A percentile compares a stretch with the other conserved stretches of the same genome.
Evolutionary conservation across 1,284 basidiomycete species (phyloP).

Genomic region (Microstroma glucosiphilum): DNA sequence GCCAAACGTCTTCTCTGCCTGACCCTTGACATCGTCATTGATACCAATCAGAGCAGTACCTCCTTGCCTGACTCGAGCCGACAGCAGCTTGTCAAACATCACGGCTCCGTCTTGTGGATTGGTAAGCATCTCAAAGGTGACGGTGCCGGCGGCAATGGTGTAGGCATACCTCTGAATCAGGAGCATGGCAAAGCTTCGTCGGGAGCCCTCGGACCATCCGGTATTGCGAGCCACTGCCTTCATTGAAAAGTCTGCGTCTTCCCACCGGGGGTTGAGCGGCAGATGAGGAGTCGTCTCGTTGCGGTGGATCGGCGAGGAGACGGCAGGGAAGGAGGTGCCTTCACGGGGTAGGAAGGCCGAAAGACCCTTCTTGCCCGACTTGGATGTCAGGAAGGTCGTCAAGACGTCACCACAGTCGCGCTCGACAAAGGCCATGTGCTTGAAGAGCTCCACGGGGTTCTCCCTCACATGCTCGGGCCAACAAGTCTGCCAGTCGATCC

Average conservation of each 20-base stretch:
- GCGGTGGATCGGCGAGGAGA: not conserved
- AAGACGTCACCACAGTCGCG: constrained; percentile 16
- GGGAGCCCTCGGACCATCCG: not conserved
- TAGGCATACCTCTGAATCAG: constrained; percentile 15
- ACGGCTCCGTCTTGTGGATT: not conserved
- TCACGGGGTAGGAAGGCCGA: constrained; percentile 8
- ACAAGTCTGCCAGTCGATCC: not conserved
- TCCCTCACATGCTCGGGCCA: not conserved
- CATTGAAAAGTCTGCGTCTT: constrained; percentile 8
- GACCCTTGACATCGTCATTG: constrained; percentile 10
- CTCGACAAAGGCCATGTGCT: constrained; percentile 14
- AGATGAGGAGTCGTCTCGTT: constrained; percentile 3
- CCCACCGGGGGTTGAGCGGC: not conserved
- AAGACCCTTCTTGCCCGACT: constrained; percentile 10
- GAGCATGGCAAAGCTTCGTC: constrained; percentile 6
- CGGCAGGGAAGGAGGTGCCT: constrained; percentile 9
- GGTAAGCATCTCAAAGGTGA: constrained; percentile 8
- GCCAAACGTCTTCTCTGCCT: not conserved
- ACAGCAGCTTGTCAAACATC: not conserved
- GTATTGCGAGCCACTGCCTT: not conserved
- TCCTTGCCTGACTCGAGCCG: not conserved
- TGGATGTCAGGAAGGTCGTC: constrained; percentile 1
- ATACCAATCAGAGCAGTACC: constrained; percentile 3
- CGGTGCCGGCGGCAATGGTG: constrained; percentile 5
- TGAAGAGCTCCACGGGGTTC: constrained; percentile 12